These are phyloP conservation scores for Cryptosporidium tyzzeri DNA, from an alignment of 169 alveolate genomes.

Conservation along the genomic window DNA sequence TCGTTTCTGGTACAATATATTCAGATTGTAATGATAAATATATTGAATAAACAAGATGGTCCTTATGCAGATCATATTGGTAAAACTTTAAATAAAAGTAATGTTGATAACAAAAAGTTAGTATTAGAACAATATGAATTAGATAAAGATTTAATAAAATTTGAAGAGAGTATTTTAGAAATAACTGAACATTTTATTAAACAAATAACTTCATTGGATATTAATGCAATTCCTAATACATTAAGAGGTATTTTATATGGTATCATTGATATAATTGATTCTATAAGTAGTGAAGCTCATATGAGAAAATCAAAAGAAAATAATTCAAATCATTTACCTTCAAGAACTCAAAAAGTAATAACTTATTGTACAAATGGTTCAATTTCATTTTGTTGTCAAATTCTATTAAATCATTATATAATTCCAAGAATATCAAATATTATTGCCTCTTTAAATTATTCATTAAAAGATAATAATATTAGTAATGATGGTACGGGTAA, in stretches of 20 bases:
- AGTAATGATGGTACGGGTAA: too few relatives aligned
- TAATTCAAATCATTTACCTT: constrained; percentile 25
- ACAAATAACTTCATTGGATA: constrained; percentile 34
- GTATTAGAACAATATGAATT: constrained; percentile 22
- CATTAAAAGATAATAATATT: constrained; percentile 6
- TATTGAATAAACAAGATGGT: constrained; percentile 15
- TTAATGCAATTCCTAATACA: constrained; percentile 50
- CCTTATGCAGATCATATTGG: constrained; percentile 36
- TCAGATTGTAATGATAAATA: constrained; percentile 29
- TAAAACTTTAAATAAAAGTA: neutral
- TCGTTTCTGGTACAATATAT: constrained; percentile 36
- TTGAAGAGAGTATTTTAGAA: constrained; percentile 27
- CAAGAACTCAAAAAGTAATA: constrained; percentile 21
- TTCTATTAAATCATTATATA: constrained; percentile 49
- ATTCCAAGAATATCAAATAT: constrained; percentile 60
- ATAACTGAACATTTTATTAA: constrained; percentile 22
- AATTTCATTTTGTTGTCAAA: constrained; percentile 67
- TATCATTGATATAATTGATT: constrained; percentile 63
- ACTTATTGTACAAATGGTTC: constrained; percentile 57
- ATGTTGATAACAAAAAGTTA: neutral
- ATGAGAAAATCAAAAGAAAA: constrained; percentile 20
- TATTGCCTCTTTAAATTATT: constrained; percentile 20
- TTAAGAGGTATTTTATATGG: constrained; percentile 67
- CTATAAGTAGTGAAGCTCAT: constrained; percentile 52
- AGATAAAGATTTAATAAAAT: constrained; percentile 12